Percentiles rank a stretch among this genome's conserved stretches.
phyloP scores from a whole-genome alignment of 1,284 basidiomycete species.

The Sanghuangporus sanghuang region DNA sequence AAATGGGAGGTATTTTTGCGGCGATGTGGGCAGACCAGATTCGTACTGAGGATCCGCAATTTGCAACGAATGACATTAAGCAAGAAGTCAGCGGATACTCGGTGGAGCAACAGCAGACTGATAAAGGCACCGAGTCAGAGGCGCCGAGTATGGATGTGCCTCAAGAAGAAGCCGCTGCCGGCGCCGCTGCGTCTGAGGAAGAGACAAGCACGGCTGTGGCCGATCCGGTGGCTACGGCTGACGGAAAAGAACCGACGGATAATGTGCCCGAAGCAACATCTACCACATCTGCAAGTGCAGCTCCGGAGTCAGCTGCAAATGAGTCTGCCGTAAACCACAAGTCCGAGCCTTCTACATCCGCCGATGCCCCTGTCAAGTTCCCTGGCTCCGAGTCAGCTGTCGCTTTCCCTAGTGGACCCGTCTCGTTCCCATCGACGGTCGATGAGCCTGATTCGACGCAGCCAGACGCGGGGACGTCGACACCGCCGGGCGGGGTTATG shows the following conservation, averaged over 20 bases:
- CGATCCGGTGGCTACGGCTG: constrained; percentile 5
- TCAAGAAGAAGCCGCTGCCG: constrained; percentile 23
- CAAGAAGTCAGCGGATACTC: constrained; percentile 40
- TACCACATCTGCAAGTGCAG: constrained; percentile 16
- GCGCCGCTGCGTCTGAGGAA: constrained; percentile 6
- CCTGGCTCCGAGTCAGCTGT: constrained; percentile 19
- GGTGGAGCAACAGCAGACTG: constrained; percentile 19
- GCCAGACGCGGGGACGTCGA: constrained; percentile 3
- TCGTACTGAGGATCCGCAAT: constrained; percentile 43
- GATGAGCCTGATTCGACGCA: constrained; percentile 24
- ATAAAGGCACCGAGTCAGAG: constrained; percentile 12
- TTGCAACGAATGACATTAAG: constrained; percentile 28
- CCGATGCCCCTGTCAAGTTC: constrained; percentile 24
- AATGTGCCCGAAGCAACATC: not conserved
- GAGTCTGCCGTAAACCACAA: constrained; percentile 15
- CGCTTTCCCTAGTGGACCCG: constrained; percentile 23
- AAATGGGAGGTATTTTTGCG: constrained; percentile 65
- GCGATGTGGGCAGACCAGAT: constrained; percentile 81
- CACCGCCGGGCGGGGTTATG: constrained; percentile 30
- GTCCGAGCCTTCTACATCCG: not conserved
- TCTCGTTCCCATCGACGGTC: constrained; percentile 36
- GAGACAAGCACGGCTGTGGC: not conserved
- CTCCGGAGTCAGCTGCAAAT: constrained; percentile 21
- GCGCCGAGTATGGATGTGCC: constrained; percentile 20
- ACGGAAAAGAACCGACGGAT: constrained; percentile 1